Conservation (phyloP, 768 basidiomycete genomes). For the Kwoniella newhampshirensis region DNA sequence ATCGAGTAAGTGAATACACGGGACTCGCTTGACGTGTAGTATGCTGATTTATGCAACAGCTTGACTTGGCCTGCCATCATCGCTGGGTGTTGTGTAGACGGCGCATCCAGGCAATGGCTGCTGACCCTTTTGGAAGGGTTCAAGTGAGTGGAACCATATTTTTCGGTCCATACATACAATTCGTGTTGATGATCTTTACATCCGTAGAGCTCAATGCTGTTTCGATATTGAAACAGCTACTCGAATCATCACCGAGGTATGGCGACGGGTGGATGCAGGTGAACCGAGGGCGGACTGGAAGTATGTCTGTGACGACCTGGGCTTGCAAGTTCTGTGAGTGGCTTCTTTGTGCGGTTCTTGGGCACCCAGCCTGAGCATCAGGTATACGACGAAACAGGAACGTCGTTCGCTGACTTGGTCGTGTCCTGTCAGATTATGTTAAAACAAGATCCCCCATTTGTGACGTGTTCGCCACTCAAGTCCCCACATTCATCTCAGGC, state of each 20-base stretch:
- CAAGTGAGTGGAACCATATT: conserved; percentile 35
- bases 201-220: conserved; percentile 44
- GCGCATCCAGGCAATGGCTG: conserved; percentile 38
- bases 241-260: conserved; percentile 43
- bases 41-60: too few species aligned
- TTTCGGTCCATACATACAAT: too few species aligned
- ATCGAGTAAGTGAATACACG: conserved; percentile 41
- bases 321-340: conserved; percentile 44
- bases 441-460: too few species aligned
- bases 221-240: conserved; percentile 50
- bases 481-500: too few species aligned
- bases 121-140: conserved; percentile 46
- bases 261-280: conserved; percentile 38
- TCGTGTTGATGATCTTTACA: background rate
- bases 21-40: too few species aligned
- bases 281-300: conserved; percentile 41
- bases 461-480: too few species aligned
- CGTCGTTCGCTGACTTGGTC: background rate
- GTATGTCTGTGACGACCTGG: conserved; percentile 44
- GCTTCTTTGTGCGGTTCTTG: background rate
- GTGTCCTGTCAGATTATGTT: too few species aligned
- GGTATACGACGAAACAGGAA: background rate
- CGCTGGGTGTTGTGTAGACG: conserved; percentile 40
- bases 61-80: conserved; percentile 51
- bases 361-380: background rate